Evolutionary conservation across 257 asterid genomes (phyloP), one percentile per base, ranked within the genome.

Genomic region (Cruciata laevipes): DNA sequence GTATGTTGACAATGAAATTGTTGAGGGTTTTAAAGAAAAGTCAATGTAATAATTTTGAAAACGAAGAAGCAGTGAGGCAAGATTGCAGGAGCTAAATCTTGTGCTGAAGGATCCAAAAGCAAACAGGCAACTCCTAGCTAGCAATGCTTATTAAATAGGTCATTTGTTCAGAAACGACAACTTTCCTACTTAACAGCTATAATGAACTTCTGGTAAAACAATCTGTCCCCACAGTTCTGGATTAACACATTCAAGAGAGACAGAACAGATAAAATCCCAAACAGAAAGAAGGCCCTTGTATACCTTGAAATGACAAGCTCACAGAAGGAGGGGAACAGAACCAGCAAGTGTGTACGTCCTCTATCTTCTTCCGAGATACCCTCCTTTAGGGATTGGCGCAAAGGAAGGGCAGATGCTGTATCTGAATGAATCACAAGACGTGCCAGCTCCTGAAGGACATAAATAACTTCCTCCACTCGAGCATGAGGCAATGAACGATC

Each of bases 291-390:
- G 35, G 44, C 44, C 21, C 11, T n/a, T n/a, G 13, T 75, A 56
- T 86, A 94, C 99, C 99, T 88, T 73, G 99, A 88, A 72, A 83
- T 70, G 65, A 94, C 97, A 71, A 94, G 99, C 70, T 94, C 99
- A 80, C 97, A 86, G 40, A 94, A 84, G 53, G 97, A 78, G 69
- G 99, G 93, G 65, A 90, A 82, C 69, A 94, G 84, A 75, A 88
- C 88, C 78, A 94, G 83, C 79, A 94, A 83, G 83, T 94, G 99
- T 10, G 95, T 74, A 33, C 87, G 88, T 55, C 82, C 79, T 68
- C 73, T 80, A 62, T 35, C 77, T 57, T 77, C 86, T 68, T 66
- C 78, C 32, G 70, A 65, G 57, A 82, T 35, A 70, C 83, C 86
- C 70, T 77, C 85, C 82, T 72, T 84, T 33, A 94, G 83, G 78